phyloP scores from a whole-genome alignment of 1,284 basidiomycete genomes.

The Irpex rosettiformis region DNA sequence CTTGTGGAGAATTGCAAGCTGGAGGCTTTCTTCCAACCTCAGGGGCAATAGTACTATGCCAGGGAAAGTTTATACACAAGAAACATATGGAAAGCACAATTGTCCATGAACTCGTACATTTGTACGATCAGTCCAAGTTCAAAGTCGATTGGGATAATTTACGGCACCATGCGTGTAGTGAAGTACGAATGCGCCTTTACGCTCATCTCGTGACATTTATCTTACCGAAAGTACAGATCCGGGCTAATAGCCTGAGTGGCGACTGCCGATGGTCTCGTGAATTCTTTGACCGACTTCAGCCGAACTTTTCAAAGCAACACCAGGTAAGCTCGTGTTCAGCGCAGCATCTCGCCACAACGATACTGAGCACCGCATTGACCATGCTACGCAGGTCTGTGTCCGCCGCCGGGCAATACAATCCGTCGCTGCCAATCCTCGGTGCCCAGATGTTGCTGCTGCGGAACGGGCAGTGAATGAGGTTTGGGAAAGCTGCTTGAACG shows the following conservation, averaged over 20 bases:
- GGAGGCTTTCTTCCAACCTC: constrained; percentile 83
- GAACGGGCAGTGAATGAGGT: constrained; percentile 93
- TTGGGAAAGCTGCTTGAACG: constrained; percentile 93
- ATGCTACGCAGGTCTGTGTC: constrained; percentile 69
- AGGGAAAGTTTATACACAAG: constrained; percentile 78
- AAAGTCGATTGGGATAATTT: constrained; percentile 90
- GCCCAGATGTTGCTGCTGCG: constrained; percentile 72
- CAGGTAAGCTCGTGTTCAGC: constrained; percentile 52
- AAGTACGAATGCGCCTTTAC: constrained; percentile 54
- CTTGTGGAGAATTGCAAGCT: constrained; percentile 70
- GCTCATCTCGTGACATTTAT: not conserved
- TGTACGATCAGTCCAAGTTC: constrained; percentile 94
- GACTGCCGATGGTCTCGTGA: constrained; percentile 88
- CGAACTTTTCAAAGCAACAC: constrained; percentile 84
- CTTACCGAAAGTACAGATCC: constrained; percentile 58
- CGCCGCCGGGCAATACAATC: constrained; percentile 84
- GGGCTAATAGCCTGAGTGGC: constrained; percentile 90
- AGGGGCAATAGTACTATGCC: constrained; percentile 79
- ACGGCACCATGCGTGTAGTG: constrained; percentile 92
- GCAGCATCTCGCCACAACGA: constrained; percentile 5
- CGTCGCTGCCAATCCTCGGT: constrained; percentile 80
- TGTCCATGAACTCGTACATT: constrained; percentile 93
- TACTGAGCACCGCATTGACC: constrained; percentile 8
- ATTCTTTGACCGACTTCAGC: constrained; percentile 15
- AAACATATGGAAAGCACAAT: constrained; percentile 91